Percentiles rank a stretch among this genome's conserved stretches.
phyloP scores from a whole-genome alignment of 331 rosid species.

The Malus hybrid region DNA sequence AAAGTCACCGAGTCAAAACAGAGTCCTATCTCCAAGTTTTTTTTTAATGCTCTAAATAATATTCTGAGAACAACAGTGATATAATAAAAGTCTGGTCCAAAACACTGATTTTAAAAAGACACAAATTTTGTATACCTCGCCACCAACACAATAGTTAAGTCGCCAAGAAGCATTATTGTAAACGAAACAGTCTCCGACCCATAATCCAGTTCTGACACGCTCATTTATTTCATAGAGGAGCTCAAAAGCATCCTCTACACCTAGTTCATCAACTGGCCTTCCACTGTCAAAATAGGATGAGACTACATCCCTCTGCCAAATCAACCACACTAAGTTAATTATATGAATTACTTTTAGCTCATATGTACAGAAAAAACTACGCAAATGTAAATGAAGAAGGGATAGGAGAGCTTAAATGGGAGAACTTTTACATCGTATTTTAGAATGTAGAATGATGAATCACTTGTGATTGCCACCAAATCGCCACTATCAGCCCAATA shows the following conservation, averaged over 20 bases:
- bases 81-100: neutral
- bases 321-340: neutral
- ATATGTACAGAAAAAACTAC: neutral
- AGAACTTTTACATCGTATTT: conserved; percentile 35
- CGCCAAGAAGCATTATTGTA: conserved; percentile 38
- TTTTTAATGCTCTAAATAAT: neutral
- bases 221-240: conserved; percentile 42
- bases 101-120: neutral
- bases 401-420: neutral
- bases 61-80: neutral
- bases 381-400: neutral
- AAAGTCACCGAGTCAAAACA: conserved; percentile 7
- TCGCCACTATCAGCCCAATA: conserved; percentile 57
- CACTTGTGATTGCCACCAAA: conserved; percentile 40
- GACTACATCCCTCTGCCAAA: conserved; percentile 42
- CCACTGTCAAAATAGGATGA: conserved; percentile 39
- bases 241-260: conserved; percentile 49
- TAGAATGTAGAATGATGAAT: conserved; percentile 39
- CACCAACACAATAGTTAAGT: conserved; percentile 50
- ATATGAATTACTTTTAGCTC: neutral
- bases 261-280: conserved; percentile 39
- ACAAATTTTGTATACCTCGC: conserved; percentile 31
- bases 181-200: conserved; percentile 49
- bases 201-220: conserved; percentile 48
- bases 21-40: neutral